Evolutionary conservation across 225 moss, liverwort and hornwort genomes (phyloP).

Genomic region (Pseudoscleropodium purum): DNA sequence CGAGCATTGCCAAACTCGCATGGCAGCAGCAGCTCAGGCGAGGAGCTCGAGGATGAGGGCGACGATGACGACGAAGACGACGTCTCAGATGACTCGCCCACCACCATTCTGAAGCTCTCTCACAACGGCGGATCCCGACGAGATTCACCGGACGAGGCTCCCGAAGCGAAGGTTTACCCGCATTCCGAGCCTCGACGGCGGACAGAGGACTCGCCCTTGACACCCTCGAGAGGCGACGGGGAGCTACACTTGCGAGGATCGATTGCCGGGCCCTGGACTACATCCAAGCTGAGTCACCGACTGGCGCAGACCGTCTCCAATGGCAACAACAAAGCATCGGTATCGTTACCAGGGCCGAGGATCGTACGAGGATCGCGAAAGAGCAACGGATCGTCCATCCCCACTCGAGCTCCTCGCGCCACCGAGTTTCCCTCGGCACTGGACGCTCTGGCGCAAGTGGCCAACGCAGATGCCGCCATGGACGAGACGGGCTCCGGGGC

Average conservation of each 20-base stretch:
- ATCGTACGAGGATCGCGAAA: conserved; percentile 12
- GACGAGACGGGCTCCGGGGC: conserved; percentile 29
- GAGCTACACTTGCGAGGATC: conserved; percentile 11
- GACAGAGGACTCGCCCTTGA: conserved; percentile 2
- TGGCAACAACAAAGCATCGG: conserved; percentile 8
- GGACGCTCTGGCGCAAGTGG: conserved; percentile 82
- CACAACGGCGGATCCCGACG: conserved; percentile 20
- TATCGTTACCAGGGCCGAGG: not conserved
- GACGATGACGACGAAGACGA: conserved; percentile 50
- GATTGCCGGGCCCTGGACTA: conserved; percentile 16
- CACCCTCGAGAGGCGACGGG: conserved; percentile 6
- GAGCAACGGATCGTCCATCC: conserved; percentile 4
- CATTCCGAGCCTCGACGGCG: conserved; percentile 33
- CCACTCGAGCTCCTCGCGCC: not conserved
- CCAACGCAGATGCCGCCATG: conserved; percentile 57
- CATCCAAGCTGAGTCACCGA: conserved; percentile 26
- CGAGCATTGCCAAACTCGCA: conserved; percentile 40
- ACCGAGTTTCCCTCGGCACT: conserved; percentile 41
- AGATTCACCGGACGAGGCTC: not conserved
- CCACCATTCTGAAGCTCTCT: conserved; percentile 12
- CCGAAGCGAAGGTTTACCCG: conserved; percentile 18
- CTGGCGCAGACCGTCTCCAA: conserved; percentile 2
- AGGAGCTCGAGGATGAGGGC: conserved; percentile 49
- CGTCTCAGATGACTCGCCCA: conserved; percentile 30
- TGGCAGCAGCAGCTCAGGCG: conserved; percentile 47